Evolutionary conservation across 805 yeast species (phyloP).

Genomic region (Saturnispora saitoi): DNA sequence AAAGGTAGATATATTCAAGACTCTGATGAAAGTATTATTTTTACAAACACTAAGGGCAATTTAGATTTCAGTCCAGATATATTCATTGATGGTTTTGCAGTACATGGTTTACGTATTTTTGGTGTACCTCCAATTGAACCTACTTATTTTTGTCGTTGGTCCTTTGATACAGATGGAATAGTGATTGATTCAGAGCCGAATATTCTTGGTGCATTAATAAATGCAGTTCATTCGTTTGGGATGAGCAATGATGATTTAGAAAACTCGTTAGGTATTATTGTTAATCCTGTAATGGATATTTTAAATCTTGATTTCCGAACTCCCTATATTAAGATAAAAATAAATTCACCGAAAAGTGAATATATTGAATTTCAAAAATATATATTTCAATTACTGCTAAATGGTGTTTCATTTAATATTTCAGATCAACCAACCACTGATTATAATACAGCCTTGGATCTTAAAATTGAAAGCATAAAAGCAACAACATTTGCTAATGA

Average conservation of each 20-base stretch:
- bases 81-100: constrained; percentile 46
- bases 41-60: constrained; percentile 19
- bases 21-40: constrained; percentile 20
- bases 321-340: constrained; percentile 35
- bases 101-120: constrained; percentile 88
- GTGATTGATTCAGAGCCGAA: constrained; percentile 40
- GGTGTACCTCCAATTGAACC: constrained; percentile 87
- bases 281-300: constrained; percentile 57
- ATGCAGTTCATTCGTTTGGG: constrained; percentile 40
- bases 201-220: constrained; percentile 36
- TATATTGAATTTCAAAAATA: constrained; percentile 6
- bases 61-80: constrained; percentile 34
- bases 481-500: constrained; percentile 18
- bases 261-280: constrained; percentile 54
- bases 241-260: constrained; percentile 69
- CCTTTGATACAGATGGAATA: constrained; percentile 57
- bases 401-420: constrained; percentile 20
- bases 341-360: constrained; percentile 29
- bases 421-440: constrained; percentile 66
- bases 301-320: constrained; percentile 52
- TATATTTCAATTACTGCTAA: constrained; percentile 27
- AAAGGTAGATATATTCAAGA: constrained; percentile 27
- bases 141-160: constrained; percentile 89
- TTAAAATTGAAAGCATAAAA: constrained; percentile 41
- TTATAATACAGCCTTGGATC: constrained; percentile 47